Evolutionary conservation across 352 stramenopile species (phyloP), one percentile per base, ranked within the genome.

Genomic region (Globisporangium mamillatum): DNA sequence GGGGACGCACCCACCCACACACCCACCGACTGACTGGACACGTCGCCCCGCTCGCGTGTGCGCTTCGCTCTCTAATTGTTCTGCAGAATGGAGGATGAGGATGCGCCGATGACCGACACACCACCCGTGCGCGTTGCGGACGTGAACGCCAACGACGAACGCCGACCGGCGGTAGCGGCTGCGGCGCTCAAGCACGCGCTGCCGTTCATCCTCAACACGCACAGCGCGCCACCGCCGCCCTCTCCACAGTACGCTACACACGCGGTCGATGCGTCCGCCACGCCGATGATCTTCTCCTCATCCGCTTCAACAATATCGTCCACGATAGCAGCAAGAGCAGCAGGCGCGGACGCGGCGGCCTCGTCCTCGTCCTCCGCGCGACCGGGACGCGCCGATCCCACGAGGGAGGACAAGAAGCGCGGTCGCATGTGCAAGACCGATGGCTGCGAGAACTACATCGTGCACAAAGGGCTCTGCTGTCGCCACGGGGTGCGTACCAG

Each of bases 381-480:
- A 14, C 53, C 16, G 14, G 22, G 52, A 59, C 53, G 60, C 14
- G 18, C 60, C 27, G 46, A 64, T 16, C 20, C 27, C 25, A 69
- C 25, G 16, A 52, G 46, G 14, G 64, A 64, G 10, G 64, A 69
- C 22, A 69, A 69, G n/a, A 69, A 69, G 57, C 64, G 64, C 44
- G 64, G 64, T 4, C 54, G 69, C 38, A 67, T 66, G 60, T 74
- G 69, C 53, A 68, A 60, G 22, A 63, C 60, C 25, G 57, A 63
- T 9, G 69, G 61, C 46, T 74, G 69, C 64, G 55, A 50, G 10
- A 74, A 71, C 64, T 71, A 74, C 53, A 74, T 66, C 24, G 67
- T 74, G 20, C 63, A 71, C 69, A 74, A 74, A 38, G 69, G 69
- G 12, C 60, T 71, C 32, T 74, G 69, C 41, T 74, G 63, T 29